Evolutionary conservation across 257 asterid species (phyloP), one percentile per base, ranked within the genome.

Genomic region (Avicennia marina): DNA sequence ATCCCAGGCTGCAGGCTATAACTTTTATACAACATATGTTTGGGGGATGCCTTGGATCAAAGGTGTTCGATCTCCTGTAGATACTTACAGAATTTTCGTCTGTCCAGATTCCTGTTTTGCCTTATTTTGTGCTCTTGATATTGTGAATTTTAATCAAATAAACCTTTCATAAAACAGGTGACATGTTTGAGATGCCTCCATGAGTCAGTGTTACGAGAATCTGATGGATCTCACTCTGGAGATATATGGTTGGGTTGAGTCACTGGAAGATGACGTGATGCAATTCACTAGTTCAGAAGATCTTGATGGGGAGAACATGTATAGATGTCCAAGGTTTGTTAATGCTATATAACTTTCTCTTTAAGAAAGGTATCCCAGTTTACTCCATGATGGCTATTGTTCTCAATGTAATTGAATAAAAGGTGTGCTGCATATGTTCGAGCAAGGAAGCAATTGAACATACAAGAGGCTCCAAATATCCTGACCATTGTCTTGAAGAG

Each of bases 301-400:
- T 65, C 95, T 89, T 53, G 97, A 81, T 59, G 95, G 97, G 33
- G 97, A 89, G 63, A 83, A 89, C 62, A 89, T 75, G 91, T 89
- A 89, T 65, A 73, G 84, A 74, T 89, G 97, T 52, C 65, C 85
- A 73, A 83, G 95, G 95, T 85, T 6, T 39, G 73, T 60, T 38
- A 20, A 22, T 8, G 33, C 39, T 8, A 29, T 29, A 18, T 50
- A 41, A 9, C 13, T 57, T 26, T 43, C 27, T 50, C 18, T 39
- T 16, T 47, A 29, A 29, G 8, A 29, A 4, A 29, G 4, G 8
- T 29, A 29, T 29, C 8, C 8, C 34, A 29, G 34, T 29, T 29
- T 29, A 4, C 34, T 29, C 8, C 7, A 29, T 29, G 7, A 29
- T 4, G 7, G 34, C 8, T 29, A 29, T 29, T 4, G 34, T 29